Percentiles rank a stretch among this genome's conserved stretches.
These are phyloP conservation scores for Coniochaeta sp. DNA, from an alignment of 2,329 filamentous ascomycete genomes.

Conservation along the genomic window DNA sequence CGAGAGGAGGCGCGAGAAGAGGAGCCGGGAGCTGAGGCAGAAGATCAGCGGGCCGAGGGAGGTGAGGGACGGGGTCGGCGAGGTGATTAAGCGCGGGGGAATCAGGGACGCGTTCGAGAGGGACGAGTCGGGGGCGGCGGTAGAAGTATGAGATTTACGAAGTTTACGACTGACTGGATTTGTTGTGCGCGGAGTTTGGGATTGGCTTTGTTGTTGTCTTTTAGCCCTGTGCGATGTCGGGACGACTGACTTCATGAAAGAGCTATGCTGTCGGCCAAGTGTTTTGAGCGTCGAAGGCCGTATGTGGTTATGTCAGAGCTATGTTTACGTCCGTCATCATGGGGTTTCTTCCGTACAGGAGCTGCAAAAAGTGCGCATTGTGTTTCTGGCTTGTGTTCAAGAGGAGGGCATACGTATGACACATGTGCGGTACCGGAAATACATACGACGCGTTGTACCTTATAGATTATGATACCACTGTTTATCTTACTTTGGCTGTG, in stretches of 20 bases:
- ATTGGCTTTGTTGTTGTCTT: background rate
- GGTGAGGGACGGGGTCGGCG: conserved; percentile 50
- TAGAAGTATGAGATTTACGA: background rate
- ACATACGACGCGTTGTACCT: background rate
- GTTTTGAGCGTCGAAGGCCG: background rate
- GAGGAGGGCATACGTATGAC: background rate
- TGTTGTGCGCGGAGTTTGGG: background rate
- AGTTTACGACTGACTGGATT: background rate
- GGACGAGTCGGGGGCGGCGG: background rate
- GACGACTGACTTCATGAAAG: background rate
- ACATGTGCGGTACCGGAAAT: background rate
- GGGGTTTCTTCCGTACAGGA: background rate
- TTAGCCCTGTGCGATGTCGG: background rate
- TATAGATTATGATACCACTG: background rate
- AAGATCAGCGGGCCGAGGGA: conserved; percentile 54
- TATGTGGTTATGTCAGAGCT: too few relatives aligned
- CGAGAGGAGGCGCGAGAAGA: conserved; percentile 51
- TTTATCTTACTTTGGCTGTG: background rate
- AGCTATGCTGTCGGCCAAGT: background rate
- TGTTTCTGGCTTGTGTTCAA: background rate
- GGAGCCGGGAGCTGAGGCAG: conserved; percentile 48
- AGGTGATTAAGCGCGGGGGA: conserved; percentile 42
- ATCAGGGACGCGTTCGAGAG: conserved; percentile 22
- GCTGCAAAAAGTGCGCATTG: background rate
- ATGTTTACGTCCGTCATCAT: background rate